Base-by-base conservation (phyloP, 257 asterid genomes). In the Ophiorrhiza pumila region DNA sequence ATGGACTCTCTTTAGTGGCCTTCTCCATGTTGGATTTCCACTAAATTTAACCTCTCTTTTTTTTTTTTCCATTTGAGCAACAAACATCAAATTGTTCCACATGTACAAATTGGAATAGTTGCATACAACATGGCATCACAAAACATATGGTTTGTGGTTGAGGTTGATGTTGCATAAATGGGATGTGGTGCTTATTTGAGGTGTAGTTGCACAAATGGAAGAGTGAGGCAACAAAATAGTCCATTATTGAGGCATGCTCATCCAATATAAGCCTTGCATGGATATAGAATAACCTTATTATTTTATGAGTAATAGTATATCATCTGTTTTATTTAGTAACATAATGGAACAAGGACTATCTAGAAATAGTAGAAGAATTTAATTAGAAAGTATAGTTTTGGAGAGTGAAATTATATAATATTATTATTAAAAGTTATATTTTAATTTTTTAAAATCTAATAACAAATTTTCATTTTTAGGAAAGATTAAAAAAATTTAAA, bases 191-290 rank as follows among this genome's bases (percentile, higher is more conserved):
- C 75, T 71, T 20, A 17, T 46, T 58, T 43, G 68, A 71, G 68
- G 75, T 71, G 75, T 63, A 63, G 9, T 43, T 71, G 68, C 68
- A 71, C 68, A 59, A 43, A 58, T 37, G 17, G 55, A 57, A 71
- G 25, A 18, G 15, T 47, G 39, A 17, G 27, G 27, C 27, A 14
- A 2, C 46, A 32, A 34, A 68, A 3, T 14, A n/a, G 34, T 58
- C 72, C 13, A 67, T 23, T 47, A 49, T 47, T 7, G 31, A 15
- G 43, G 43, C 25, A 6, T 67, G 43, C 11, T 52, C 23, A 35
- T 69, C 62, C 12, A 34, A 1, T 13, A 4, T 13, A 14, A 17
- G 10, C 5, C 7, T 5, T 1, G 45, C n/a, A n/a, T n/a, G n/a
- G n/a, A n/a, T n/a, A n/a, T n/a, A n/a, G n/a, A n/a, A n/a, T n/a